Percentiles rank a stretch among this genome's conserved stretches.
Evolutionary conservation across 2,329 filamentous ascomycete species (phyloP).

Genomic region (Trichocomaceae sp.): DNA sequence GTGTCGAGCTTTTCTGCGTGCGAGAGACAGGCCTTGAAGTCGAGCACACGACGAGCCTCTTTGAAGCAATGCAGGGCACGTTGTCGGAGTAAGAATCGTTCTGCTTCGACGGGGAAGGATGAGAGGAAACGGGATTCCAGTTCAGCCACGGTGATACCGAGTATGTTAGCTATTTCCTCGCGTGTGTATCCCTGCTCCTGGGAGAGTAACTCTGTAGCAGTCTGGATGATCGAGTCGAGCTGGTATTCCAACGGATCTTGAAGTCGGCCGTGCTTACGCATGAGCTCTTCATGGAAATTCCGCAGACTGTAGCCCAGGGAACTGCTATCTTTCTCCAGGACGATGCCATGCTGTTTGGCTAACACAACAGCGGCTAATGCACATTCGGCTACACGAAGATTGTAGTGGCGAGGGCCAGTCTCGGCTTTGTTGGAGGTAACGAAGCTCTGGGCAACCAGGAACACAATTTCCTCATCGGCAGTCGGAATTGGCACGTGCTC

Average conservation of each 20-base stretch:
- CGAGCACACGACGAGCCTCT: slow-evolving; percentile 78
- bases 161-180: slow-evolving; percentile 68
- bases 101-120: slow-evolving; percentile 81
- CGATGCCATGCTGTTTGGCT: slow-evolving; percentile 53
- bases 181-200: slow-evolving; percentile 81
- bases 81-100: slow-evolving; percentile 79
- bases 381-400: slow-evolving; percentile 92
- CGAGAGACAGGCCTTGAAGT: slow-evolving; percentile 71
- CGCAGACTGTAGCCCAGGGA: slow-evolving; percentile 77
- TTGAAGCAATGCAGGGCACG: slow-evolving; percentile 84
- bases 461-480: slow-evolving; percentile 74
- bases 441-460: slow-evolving; percentile 91
- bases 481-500: slow-evolving; percentile 74
- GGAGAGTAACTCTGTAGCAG: slow-evolving; percentile 64
- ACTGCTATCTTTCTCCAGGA: slow-evolving; percentile 69
- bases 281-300: slow-evolving; percentile 80
- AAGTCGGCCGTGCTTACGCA: slow-evolving; percentile 46
- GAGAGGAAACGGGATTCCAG: slow-evolving; percentile 75
- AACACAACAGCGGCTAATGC: slow-evolving; percentile 71
- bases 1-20: slow-evolving; percentile 49
- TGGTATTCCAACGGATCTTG: slow-evolving; percentile 56
- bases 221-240: slow-evolving; percentile 63
- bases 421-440: slow-evolving; percentile 91
- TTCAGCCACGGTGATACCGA: slow-evolving; percentile 62
- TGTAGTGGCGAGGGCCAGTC: slow-evolving; percentile 90